These are phyloP conservation scores for Plasmodium billcollinsi DNA, from an alignment of 169 alveolate genomes.

Conservation along the genomic window DNA sequence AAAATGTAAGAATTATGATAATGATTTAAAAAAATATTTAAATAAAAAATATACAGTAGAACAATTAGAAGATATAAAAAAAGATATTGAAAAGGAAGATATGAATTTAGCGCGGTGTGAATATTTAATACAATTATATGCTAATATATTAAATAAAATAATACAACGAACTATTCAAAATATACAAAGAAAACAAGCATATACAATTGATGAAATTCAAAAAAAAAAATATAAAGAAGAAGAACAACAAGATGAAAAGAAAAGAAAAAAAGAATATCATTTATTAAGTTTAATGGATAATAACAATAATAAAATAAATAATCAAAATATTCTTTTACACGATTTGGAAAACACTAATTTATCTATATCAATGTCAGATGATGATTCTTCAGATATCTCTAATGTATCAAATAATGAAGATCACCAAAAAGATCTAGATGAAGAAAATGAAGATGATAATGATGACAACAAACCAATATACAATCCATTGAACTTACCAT, in stretches of 20 bases:
- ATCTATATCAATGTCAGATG: conserved; percentile 82
- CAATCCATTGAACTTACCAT: conserved; percentile 98
- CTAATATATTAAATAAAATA: conserved; percentile 88
- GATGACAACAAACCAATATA: conserved; percentile 94
- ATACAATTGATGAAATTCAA: conserved; percentile 42
- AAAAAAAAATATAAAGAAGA: conserved; percentile 4
- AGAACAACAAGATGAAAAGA: neutral
- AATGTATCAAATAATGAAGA: conserved; percentile 70
- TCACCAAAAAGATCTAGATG: neutral
- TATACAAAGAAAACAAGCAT: conserved; percentile 91
- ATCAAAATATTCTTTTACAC: conserved; percentile 18
- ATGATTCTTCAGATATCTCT: conserved; percentile 78
- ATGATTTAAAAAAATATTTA: conserved; percentile 91
- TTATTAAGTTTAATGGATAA: conserved; percentile 40
- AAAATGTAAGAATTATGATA: conserved; percentile 90
- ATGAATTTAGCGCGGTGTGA: conserved; percentile 91
- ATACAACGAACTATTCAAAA: conserved; percentile 91
- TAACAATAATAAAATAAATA: conserved; percentile 4
- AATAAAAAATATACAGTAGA: conserved; percentile 83
- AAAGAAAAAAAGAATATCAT: conserved; percentile 2
- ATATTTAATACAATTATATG: conserved; percentile 85
- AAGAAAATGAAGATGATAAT: conserved; percentile 81
- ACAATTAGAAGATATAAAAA: conserved; percentile 82
- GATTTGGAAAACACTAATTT: conserved; percentile 49
- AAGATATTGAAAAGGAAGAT: conserved; percentile 77